Conservation (phyloP, 2,329 filamentous ascomycete species). For the Hypoxylon sp. region DNA sequence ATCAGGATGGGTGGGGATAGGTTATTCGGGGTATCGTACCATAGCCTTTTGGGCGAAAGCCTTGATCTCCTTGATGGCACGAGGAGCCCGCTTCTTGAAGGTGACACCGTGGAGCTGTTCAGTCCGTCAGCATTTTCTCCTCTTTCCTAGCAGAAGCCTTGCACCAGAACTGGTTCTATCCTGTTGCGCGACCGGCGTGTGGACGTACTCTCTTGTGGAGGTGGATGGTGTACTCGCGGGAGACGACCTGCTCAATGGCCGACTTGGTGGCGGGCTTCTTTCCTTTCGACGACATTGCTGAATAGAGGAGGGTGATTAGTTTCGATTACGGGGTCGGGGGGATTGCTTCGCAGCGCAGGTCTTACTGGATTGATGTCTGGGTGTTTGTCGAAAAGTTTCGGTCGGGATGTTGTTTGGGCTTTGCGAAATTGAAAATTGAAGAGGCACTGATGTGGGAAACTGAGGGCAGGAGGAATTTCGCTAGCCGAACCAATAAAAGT, state of each 20-base stretch:
- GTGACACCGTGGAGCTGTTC: constrained; percentile 90
- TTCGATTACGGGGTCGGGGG: constrained; percentile 17
- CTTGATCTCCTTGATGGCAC: constrained; percentile 99
- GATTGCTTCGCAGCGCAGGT: constrained; percentile 15
- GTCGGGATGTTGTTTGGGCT: constrained; percentile 45
- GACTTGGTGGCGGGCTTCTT: constrained; percentile 83
- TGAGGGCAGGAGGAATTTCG: constrained; percentile 48
- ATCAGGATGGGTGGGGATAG: background rate
- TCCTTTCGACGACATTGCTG: constrained; percentile 72
- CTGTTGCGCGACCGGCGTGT: constrained; percentile 19
- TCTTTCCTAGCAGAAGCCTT: constrained; percentile 32
- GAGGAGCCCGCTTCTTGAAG: constrained; percentile 99
- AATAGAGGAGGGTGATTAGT: constrained; percentile 27
- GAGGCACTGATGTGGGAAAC: constrained; percentile 49
- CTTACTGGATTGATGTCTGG: constrained; percentile 48
- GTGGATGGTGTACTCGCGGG: constrained; percentile 99
- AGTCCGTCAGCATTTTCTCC: constrained; percentile 52
- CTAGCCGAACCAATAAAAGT: constrained; percentile 51
- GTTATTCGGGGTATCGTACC: constrained; percentile 72
- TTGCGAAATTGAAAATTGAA: constrained; percentile 48
- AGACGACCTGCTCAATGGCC: constrained; percentile 98
- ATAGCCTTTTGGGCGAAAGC: constrained; percentile 92
- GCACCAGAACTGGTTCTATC: background rate
- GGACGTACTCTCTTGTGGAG: constrained; percentile 97
- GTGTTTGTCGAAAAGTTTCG: constrained; percentile 48